Evolutionary conservation across 2,329 filamentous ascomycete species (phyloP).

Genomic region (Sordariomycetes sp.): DNA sequence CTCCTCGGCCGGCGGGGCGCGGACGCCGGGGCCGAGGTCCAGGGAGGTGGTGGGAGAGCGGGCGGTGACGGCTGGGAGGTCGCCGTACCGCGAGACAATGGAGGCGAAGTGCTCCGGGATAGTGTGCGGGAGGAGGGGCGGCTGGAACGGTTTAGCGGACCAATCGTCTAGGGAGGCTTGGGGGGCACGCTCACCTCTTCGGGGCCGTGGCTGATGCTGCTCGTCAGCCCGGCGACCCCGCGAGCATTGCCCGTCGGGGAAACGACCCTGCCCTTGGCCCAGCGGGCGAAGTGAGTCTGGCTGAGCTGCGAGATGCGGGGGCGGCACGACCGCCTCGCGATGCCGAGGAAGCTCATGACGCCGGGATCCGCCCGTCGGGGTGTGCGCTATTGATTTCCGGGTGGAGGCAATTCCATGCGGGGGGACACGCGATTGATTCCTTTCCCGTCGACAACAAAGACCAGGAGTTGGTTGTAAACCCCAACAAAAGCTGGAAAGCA

Average conservation of each 20-base stretch:
- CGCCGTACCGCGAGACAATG: constrained; percentile 53
- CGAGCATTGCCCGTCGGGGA: not conserved
- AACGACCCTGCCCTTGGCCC: not conserved
- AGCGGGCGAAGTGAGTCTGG: not conserved
- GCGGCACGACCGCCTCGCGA: constrained; percentile 1
- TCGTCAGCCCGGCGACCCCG: not conserved
- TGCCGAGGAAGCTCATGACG: not conserved
- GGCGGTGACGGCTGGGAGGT: constrained; percentile 47
- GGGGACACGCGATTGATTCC: no score
- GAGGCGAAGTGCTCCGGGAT: constrained; percentile 62
- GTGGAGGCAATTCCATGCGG: not conserved
- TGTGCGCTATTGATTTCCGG: not conserved
- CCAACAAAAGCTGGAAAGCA: no score
- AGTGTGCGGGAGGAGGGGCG: constrained; percentile 55
- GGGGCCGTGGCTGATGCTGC: not conserved
- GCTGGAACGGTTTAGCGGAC: constrained; percentile 30
- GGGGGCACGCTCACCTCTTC: not conserved
- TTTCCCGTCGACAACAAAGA: no score
- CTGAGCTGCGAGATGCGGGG: not conserved
- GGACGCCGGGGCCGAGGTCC: constrained; percentile 16
- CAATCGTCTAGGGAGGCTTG: not conserved
- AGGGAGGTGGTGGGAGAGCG: constrained; percentile 30
- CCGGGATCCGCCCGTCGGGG: not conserved
- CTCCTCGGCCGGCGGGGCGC: constrained; percentile 33
- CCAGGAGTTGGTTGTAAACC: no score